Evolutionary conservation across 345 rosid genomes (phyloP).

Genomic region (Bruguiera gymnorhiza): DNA sequence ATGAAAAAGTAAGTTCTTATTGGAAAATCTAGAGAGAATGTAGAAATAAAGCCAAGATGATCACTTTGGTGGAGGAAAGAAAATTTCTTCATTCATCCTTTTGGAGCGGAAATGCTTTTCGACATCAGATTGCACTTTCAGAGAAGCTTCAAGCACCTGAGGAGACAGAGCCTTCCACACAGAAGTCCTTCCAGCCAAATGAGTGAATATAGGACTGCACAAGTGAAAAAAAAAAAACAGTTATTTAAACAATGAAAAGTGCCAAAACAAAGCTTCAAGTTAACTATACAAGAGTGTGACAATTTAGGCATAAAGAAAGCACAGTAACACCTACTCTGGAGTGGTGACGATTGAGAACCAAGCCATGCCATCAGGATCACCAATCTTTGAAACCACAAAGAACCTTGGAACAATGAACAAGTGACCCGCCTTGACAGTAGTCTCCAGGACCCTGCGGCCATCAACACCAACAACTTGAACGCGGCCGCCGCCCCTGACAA

Average conservation of each 20-base stretch:
- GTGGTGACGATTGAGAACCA: constrained; percentile 95
- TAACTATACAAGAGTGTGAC: neutral
- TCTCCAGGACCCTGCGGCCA: constrained; percentile 70
- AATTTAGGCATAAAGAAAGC: neutral
- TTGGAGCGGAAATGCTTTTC: constrained; percentile 65
- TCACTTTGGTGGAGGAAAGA: constrained; percentile 74
- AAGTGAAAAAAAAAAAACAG: neutral
- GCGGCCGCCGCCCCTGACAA: constrained; percentile 71
- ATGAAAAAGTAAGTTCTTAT: too few relatives aligned
- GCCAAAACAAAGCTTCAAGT: too few relatives aligned
- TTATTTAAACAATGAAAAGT: neutral
- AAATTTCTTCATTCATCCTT: constrained; percentile 65
- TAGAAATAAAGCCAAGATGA: too few relatives aligned
- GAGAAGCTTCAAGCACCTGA: constrained; percentile 68
- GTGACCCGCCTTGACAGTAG: constrained; percentile 59
- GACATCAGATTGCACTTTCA: constrained; percentile 52
- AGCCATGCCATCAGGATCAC: constrained; percentile 72
- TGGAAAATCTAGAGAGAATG: too few relatives aligned
- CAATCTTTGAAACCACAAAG: constrained; percentile 77
- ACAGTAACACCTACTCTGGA: constrained; percentile 55
- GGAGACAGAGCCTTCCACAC: constrained; percentile 84
- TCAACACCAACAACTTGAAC: constrained; percentile 76
- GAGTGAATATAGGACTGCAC: constrained; percentile 84
- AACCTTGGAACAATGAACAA: constrained; percentile 88
- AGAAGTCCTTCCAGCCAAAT: constrained; percentile 78